Evolutionary conservation across 192 early-diverging fungal genomes (phyloP).

Genomic region (Podila epigama): DNA sequence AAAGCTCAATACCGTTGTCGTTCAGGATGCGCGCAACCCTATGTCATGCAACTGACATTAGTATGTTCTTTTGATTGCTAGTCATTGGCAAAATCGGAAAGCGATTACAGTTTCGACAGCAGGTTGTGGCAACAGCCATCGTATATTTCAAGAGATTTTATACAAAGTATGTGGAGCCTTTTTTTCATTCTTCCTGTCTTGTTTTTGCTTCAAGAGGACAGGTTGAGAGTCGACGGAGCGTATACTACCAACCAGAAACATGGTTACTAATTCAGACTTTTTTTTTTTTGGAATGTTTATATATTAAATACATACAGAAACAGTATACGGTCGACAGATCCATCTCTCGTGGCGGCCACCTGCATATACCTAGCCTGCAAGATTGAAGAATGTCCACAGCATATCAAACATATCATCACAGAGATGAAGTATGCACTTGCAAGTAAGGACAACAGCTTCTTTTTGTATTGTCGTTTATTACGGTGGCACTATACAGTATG

Average conservation of each 20-base stretch:
- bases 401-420: constrained; percentile 63
- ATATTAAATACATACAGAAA: no score
- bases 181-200: no score
- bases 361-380: constrained; percentile 91
- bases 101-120: constrained; percentile 75
- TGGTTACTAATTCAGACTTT: neutral
- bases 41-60: constrained; percentile 25
- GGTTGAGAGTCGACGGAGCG: no score
- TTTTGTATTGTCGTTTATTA: neutral
- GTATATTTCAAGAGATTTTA: constrained; percentile 94
- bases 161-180: constrained; percentile 81
- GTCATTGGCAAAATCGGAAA: constrained; percentile 82
- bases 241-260: no score
- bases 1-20: neutral
- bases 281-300: neutral
- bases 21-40: no score
- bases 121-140: constrained; percentile 82
- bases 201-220: no score
- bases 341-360: constrained; percentile 77
- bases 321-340: constrained; percentile 74
- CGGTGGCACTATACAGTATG: neutral
- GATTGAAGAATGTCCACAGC: constrained; percentile 81
- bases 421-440: constrained; percentile 55
- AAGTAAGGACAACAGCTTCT: constrained; percentile 6
- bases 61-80: constrained; percentile 29